Base-by-base conservation (phyloP, 306 rosid species). In the Glycyrrhiza uralensis region DNA sequence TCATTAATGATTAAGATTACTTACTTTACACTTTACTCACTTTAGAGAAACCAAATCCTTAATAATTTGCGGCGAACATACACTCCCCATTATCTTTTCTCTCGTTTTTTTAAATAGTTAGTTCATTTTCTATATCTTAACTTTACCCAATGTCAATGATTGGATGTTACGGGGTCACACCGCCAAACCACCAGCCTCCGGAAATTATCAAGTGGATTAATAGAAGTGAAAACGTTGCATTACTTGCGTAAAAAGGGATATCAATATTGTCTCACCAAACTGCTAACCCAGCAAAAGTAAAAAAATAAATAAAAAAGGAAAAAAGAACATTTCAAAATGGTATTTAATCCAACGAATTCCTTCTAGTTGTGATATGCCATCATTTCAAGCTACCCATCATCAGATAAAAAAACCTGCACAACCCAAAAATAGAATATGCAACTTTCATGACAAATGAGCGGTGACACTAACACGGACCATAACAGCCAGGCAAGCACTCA, bases 181-280 rank as follows among this genome's bases (percentile, higher is more conserved):
- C 74, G 80, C 22, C 20, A 50, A 50, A 80, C 66, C 59, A 28
- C 36, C 49, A 14, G 23, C 71, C 15, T 12, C 15, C 46, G 7
- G 9, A 65, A 65, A 45, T 35, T 33, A 30, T 44, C 55, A 45
- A 58, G 17, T 35, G 39, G 59, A 32, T 38, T 66, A 6, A 57
- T 55, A 39, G 67, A 78, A 29, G 32, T 74, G 44, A 49, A 38
- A 79, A 39, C 66, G 42, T 39, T 17, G n/a, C n/a, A n/a, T n/a
- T n/a, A n/a, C n/a, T n/a, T n/a, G 64, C 20, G 63, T 59, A 7
- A 50, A 79, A 79, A 3, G 19, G 14, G 66, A 11, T 67, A 62
- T 14, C 70, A 65, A 36, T 55, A 56, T 20, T 79, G 46, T 61
- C 76, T 60, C 20, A 59, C 76, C 61, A 59, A 80, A 68, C 76